Evolutionary conservation across 169 alveolate species (phyloP).

Genomic region (Plasmodium billcollinsi): DNA sequence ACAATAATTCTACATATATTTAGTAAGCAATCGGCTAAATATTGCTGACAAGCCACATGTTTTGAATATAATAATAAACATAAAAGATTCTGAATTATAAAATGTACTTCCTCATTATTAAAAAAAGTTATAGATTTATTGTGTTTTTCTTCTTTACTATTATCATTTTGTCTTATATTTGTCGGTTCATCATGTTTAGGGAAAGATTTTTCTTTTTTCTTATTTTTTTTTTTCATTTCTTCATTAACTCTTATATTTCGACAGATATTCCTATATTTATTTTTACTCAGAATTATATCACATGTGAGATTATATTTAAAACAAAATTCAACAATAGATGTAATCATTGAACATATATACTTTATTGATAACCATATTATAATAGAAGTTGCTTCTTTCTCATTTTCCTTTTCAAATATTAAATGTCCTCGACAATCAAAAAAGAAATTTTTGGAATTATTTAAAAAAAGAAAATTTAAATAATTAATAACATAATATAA

Average conservation of each 20-base stretch:
- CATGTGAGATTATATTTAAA: constrained; percentile 26
- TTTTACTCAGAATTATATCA: neutral
- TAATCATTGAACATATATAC: constrained; percentile 52
- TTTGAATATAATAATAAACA: constrained; percentile 64
- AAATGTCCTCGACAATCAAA: constrained; percentile 78
- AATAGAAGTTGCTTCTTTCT: constrained; percentile 57
- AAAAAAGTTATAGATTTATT: constrained; percentile 40
- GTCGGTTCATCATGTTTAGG: neutral
- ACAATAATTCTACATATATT: constrained; percentile 70
- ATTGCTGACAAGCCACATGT: constrained; percentile 75
- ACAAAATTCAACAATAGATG: constrained; percentile 68
- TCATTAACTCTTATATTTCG: neutral
- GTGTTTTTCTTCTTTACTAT: neutral
- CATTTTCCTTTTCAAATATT: constrained; percentile 64
- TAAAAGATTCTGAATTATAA: constrained; percentile 65
- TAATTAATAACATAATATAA: constrained; percentile 56
- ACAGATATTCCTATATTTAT: neutral
- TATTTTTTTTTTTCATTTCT: neutral
- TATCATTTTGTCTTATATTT: neutral
- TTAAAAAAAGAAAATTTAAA: constrained; percentile 52
- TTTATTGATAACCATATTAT: constrained; percentile 74
- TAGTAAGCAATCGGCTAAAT: constrained; percentile 60
- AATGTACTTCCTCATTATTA: constrained; percentile 55
- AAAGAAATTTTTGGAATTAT: constrained; percentile 48
- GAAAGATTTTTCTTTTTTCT: neutral